These are phyloP conservation scores for Colletotrichum caudatum DNA, from an alignment of 2,329 filamentous ascomycete genomes.

Conservation along the genomic window DNA sequence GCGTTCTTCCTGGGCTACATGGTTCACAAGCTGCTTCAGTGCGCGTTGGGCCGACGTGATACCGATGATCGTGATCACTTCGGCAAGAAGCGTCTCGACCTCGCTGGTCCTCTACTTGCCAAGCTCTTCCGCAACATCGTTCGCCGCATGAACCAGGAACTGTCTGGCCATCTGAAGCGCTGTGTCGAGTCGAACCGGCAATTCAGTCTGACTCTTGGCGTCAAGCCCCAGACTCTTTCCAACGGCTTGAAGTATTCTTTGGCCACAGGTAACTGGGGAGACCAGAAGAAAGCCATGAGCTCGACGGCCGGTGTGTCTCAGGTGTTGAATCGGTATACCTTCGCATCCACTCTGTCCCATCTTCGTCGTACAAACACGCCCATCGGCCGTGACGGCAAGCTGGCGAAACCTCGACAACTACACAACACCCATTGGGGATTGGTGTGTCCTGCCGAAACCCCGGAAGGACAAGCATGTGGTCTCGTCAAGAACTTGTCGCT, in stretches of 20 bases:
- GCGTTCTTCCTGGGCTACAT: slow-evolving; percentile 99
- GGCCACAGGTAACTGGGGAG: slow-evolving; percentile 98
- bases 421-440: slow-evolving; percentile 99
- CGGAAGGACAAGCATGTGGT: slow-evolving; percentile 97
- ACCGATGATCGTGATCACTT: slow-evolving; percentile 99
- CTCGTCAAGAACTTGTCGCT: slow-evolving; percentile 97
- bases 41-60: slow-evolving; percentile 90
- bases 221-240: slow-evolving; percentile 91
- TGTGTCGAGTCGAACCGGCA: slow-evolving; percentile 91
- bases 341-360: slow-evolving; percentile 96
- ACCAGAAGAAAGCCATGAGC: slow-evolving; percentile 97
- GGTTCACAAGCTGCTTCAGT: slow-evolving; percentile 95
- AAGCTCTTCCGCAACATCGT: slow-evolving; percentile 95
- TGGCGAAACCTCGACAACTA: slow-evolving; percentile 96
- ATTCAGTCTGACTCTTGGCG: slow-evolving; percentile 90
- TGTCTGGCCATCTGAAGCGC: slow-evolving; percentile 90
- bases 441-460: slow-evolving; percentile 96
- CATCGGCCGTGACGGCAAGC: slow-evolving; percentile 96
- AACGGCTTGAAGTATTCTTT: slow-evolving; percentile 97
- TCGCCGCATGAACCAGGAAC: slow-evolving; percentile 89
- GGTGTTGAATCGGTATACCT: slow-evolving; percentile 97
- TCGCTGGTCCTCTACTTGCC: slow-evolving; percentile 94
- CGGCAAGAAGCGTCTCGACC: slow-evolving; percentile 96
- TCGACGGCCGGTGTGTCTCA: slow-evolving; percentile 98
- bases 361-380: slow-evolving; percentile 97